phyloP scores from a whole-genome alignment of 495 filamentous ascomycete genomes.

The Pyrenula massariospora region DNA sequence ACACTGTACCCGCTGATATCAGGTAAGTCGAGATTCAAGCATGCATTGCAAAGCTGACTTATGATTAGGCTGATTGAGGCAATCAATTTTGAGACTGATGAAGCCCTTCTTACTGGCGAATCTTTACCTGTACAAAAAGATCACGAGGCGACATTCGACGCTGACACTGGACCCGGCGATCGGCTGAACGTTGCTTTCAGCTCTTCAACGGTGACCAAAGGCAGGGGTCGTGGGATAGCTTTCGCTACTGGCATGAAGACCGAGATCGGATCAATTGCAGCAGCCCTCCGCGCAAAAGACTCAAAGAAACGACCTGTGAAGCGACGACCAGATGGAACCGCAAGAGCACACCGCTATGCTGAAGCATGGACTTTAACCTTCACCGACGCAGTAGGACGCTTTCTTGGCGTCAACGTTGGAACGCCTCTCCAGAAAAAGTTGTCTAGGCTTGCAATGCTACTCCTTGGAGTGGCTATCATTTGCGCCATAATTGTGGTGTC shows the following conservation, averaged over 20 bases:
- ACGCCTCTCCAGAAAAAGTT: constrained; percentile 59
- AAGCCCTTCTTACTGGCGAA: constrained; percentile 67
- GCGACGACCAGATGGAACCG: constrained; percentile 42
- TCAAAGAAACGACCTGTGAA: constrained; percentile 38
- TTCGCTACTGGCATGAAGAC: constrained; percentile 61
- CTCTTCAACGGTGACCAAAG: constrained; percentile 60
- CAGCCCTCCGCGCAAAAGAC: constrained; percentile 40
- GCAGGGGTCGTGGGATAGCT: constrained; percentile 57
- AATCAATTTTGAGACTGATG: constrained; percentile 63
- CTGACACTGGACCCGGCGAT: constrained; percentile 52
- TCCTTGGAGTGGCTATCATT: constrained; percentile 59
- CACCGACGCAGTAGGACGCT: constrained; percentile 53
- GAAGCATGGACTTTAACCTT: constrained; percentile 57
- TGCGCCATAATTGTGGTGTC: constrained; percentile 58
- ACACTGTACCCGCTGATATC: constrained; percentile 68
- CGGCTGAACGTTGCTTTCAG: constrained; percentile 61
- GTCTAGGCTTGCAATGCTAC: constrained; percentile 55
- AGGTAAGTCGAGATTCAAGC: constrained; percentile 16
- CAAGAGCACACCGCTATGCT: constrained; percentile 53
- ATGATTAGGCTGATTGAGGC: constrained; percentile 42
- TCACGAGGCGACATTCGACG: constrained; percentile 25
- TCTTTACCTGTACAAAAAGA: constrained; percentile 60
- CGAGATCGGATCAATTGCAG: constrained; percentile 60
- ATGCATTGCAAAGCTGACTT: neutral
- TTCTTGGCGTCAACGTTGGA: constrained; percentile 59